Evolutionary conservation across 805 yeast genomes (phyloP).

Genomic region (Nakazawaea ambrosiae): DNA sequence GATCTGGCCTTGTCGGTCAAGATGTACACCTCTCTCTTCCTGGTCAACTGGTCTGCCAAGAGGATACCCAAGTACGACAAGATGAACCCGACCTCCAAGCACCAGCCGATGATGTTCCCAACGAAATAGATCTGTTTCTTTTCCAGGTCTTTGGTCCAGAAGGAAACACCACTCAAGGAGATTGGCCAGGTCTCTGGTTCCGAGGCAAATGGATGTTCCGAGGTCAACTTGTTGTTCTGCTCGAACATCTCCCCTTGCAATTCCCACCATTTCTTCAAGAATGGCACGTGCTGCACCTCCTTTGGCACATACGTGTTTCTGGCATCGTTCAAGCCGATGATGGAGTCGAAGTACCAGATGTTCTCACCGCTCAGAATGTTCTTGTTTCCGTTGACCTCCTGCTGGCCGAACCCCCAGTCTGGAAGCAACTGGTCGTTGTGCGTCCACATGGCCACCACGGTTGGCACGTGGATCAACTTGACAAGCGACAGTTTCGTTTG

Average conservation of each 20-base stretch:
- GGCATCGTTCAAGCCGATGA: conserved; percentile 54
- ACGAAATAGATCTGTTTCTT: conserved; percentile 79
- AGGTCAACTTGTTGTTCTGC: conserved; percentile 80
- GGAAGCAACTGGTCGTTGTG: conserved; percentile 80
- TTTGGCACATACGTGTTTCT: conserved; percentile 65
- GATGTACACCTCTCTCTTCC: conserved; percentile 60
- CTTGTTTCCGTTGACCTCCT: conserved; percentile 94
- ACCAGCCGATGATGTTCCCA: conserved; percentile 90
- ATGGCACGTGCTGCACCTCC: conserved; percentile 54
- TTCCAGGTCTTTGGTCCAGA: conserved; percentile 75
- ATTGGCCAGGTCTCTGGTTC: conserved; percentile 91
- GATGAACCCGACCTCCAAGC: conserved; percentile 66
- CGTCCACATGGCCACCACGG: conserved; percentile 92
- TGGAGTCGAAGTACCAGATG: conserved; percentile 70
- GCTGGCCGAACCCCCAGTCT: conserved; percentile 90
- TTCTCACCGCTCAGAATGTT: conserved; percentile 61
- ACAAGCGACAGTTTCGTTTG: conserved; percentile 67
- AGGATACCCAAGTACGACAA: conserved; percentile 58
- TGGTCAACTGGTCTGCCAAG: conserved; percentile 67
- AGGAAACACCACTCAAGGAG: conserved; percentile 84
- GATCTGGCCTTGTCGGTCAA: conserved; percentile 57
- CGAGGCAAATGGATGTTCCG: conserved; percentile 94
- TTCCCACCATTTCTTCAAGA: conserved; percentile 84
- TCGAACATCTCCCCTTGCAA: conserved; percentile 83
- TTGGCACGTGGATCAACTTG: conserved; percentile 73